Percentiles rank a stretch among this genome's conserved stretches.
phyloP scores from a whole-genome alignment of 176 grass and related monocot genomes.

The Poa pratensis region DNA sequence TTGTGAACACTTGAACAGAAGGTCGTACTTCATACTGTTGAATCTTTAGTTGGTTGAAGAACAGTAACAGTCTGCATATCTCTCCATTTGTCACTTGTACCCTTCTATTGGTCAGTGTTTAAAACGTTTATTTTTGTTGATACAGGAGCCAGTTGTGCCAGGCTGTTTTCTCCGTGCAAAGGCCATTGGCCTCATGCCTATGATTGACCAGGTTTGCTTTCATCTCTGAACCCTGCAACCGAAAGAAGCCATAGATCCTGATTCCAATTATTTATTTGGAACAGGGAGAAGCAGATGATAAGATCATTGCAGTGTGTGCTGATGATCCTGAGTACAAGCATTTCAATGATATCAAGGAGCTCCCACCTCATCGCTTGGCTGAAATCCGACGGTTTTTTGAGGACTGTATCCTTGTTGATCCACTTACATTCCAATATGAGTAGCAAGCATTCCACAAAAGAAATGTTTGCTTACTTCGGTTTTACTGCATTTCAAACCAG shows the following conservation, averaged over 20 bases:
- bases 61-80: background rate
- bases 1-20: background rate
- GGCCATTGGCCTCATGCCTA: slow-evolving; percentile 95
- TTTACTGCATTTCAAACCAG: background rate
- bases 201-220: slow-evolving; percentile 93
- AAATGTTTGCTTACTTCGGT: background rate
- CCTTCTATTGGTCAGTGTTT: background rate
- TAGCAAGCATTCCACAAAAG: background rate
- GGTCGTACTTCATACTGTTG: background rate
- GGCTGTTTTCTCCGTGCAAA: slow-evolving; percentile 93
- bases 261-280: slow-evolving; percentile 32
- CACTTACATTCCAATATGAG: slow-evolving; percentile 1
- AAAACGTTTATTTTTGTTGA: background rate
- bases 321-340: slow-evolving; percentile 99
- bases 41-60: background rate
- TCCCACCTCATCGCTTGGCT: slow-evolving; percentile 93
- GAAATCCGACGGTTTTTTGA: slow-evolving; percentile 98
- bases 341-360: slow-evolving; percentile 91
- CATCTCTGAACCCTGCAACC: background rate
- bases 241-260: background rate
- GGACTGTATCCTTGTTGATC: slow-evolving; percentile 82
- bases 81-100: background rate
- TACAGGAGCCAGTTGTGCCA: slow-evolving; percentile 91
- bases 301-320: slow-evolving; percentile 98
- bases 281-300: slow-evolving; percentile 95